A percentile compares a stretch with the other conserved stretches of the same genome.
Evolutionary conservation across 768 basidiomycete genomes (phyloP).

Genomic region (Tylopilus vinaceipallidus): DNA sequence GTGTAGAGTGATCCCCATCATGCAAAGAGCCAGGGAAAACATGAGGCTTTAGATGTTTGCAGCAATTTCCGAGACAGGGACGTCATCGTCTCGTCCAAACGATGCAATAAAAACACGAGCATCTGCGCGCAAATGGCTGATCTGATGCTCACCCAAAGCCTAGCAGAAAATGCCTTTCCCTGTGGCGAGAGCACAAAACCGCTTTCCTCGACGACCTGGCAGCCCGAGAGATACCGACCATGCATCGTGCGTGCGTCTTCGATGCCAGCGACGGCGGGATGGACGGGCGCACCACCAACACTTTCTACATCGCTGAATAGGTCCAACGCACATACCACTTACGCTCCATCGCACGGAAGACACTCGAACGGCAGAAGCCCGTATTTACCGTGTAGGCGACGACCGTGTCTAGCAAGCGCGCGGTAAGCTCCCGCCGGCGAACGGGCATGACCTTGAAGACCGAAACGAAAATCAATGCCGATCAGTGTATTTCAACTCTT

Average conservation of each 20-base stretch:
- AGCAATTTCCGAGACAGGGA: no score
- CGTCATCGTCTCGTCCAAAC: no score
- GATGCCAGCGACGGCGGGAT: conserved; percentile 25
- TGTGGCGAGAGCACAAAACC: conserved; percentile 30
- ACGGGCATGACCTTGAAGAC: conserved; percentile 31
- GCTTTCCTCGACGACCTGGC: conserved; percentile 27
- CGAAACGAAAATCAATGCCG: conserved; percentile 7
- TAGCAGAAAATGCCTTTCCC: conserved; percentile 28
- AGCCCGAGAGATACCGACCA: conserved; percentile 26
- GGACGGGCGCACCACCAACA: conserved; percentile 26
- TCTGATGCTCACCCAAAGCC: conserved; percentile 39
- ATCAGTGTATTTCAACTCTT: no score
- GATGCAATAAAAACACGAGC: no score
- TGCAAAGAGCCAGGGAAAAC: no score
- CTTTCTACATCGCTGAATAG: background rate
- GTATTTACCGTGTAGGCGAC: conserved; percentile 30
- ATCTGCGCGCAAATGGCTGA: no score
- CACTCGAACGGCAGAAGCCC: conserved; percentile 30
- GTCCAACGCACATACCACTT: conserved; percentile 6
- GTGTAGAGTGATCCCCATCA: no score
- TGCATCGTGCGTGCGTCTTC: background rate
- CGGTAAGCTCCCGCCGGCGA: conserved; percentile 28
- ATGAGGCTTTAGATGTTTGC: no score
- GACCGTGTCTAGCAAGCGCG: conserved; percentile 22
- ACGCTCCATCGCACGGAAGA: conserved; percentile 22